Conservation (phyloP, 1,284 basidiomycete genomes). For the Trichosporon sp. region DNA sequence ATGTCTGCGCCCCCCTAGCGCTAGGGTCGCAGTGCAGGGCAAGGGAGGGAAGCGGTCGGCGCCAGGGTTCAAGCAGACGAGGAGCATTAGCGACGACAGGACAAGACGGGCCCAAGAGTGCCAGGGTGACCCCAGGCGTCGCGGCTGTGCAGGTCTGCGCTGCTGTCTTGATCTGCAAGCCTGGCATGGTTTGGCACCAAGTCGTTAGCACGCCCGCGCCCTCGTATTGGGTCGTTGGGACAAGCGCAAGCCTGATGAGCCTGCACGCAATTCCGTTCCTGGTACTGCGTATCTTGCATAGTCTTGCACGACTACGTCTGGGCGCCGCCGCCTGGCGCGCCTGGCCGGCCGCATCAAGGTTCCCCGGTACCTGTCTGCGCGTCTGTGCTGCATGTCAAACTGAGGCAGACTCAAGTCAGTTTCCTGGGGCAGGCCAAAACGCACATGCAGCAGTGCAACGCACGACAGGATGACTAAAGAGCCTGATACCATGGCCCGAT, state of each 20-base stretch:
- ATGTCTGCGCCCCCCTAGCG: constrained; percentile 2
- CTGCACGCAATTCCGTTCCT: background rate
- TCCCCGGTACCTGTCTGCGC: no score
- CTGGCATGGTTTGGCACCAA: no score
- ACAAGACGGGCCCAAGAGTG: no score
- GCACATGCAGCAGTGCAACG: background rate
- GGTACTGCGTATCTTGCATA: background rate
- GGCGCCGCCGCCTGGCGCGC: no score
- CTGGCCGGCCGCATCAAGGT: no score
- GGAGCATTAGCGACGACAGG: no score
- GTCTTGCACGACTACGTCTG: no score
- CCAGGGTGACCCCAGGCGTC: background rate
- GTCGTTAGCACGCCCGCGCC: no score
- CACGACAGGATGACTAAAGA: background rate
- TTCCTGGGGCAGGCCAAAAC: background rate
- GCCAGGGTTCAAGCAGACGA: background rate
- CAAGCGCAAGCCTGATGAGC: background rate
- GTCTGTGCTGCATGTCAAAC: no score
- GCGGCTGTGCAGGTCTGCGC: background rate
- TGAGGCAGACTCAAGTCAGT: background rate
- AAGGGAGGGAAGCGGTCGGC: background rate
- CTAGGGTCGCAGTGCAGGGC: background rate
- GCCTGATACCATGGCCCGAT: background rate
- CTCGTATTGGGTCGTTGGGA: background rate
- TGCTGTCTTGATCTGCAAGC: background rate